Percentiles rank a stretch among this genome's conserved stretches.
Conservation (phyloP, 345 rosid genomes). For the Trapa incisa region DNA sequence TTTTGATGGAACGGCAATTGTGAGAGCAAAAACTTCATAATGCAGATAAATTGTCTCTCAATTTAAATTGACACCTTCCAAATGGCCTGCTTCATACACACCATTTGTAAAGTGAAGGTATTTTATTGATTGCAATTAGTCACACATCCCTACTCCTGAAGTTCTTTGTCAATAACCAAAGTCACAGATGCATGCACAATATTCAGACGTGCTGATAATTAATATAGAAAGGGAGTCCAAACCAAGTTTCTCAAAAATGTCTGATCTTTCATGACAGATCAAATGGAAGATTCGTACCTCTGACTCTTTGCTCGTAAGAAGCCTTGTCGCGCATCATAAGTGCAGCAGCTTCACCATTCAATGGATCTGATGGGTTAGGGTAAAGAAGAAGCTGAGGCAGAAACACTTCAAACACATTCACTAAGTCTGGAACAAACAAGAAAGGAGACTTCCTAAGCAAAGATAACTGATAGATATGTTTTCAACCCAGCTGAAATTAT, state of each 20-base stretch:
- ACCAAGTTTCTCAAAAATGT: background rate
- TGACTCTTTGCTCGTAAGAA: constrained; percentile 71
- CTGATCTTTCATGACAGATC: background rate
- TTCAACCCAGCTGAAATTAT: background rate
- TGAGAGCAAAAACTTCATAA: too few species aligned
- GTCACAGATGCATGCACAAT: background rate
- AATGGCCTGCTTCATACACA: too few species aligned
- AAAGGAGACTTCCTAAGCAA: constrained; percentile 1
- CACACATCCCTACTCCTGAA: background rate
- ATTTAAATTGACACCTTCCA: too few species aligned
- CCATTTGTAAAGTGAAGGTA: too few species aligned
- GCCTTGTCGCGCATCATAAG: constrained; percentile 84
- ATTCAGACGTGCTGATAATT: background rate
- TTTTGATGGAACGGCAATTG: too few species aligned
- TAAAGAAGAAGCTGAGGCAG: constrained; percentile 97
- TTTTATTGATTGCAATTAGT: too few species aligned
- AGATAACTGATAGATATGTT: background rate
- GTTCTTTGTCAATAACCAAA: background rate
- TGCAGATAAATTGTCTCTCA: too few species aligned
- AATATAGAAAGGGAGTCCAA: background rate
- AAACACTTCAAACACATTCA: constrained; percentile 90
- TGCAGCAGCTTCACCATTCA: constrained; percentile 97
- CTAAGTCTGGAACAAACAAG: constrained; percentile 47
- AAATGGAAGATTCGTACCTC: constrained; percentile 33
- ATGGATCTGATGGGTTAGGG: constrained; percentile 93